Evolutionary conservation across 768 basidiomycete genomes (phyloP).

Genomic region (Floccularia luteovirens): DNA sequence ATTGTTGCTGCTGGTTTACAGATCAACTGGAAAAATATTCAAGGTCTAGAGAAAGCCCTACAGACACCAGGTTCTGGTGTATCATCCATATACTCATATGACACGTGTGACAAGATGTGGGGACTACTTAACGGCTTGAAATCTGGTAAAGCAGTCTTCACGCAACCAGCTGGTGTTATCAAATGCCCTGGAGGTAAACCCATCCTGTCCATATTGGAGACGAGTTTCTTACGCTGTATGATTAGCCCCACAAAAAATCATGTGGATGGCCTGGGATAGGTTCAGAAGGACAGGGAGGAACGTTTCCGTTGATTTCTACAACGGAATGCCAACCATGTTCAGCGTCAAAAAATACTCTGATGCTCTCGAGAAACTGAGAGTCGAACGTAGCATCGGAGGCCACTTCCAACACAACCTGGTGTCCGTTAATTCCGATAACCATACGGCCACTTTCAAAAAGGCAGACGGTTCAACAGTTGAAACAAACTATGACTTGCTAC

Average conservation of each 20-base stretch:
- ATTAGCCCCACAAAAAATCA: slow-evolving; percentile 81
- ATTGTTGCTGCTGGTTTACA: slow-evolving; percentile 88
- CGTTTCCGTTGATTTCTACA: slow-evolving; percentile 71
- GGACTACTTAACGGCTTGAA: slow-evolving; percentile 69
- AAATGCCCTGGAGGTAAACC: slow-evolving; percentile 84
- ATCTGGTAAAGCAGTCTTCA: slow-evolving; percentile 84
- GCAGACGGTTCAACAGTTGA: slow-evolving; percentile 60
- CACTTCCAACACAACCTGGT: slow-evolving; percentile 80
- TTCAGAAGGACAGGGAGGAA: slow-evolving; percentile 54
- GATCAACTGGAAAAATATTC: slow-evolving; percentile 73
- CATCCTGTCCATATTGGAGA: neutral
- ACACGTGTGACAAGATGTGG: slow-evolving; percentile 88
- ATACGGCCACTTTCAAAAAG: slow-evolving; percentile 81
- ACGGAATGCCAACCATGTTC: slow-evolving; percentile 95
- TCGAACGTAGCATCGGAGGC: slow-evolving; percentile 74
- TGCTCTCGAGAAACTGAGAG: slow-evolving; percentile 71
- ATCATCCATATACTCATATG: slow-evolving; percentile 88
- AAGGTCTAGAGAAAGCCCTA: slow-evolving; percentile 72
- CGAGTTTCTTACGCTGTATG: slow-evolving; percentile 1
- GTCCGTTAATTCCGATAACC: slow-evolving; percentile 60
- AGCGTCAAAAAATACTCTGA: slow-evolving; percentile 94
- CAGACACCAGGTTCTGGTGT: slow-evolving; percentile 74
- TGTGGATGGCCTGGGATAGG: slow-evolving; percentile 96
- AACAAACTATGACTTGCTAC: slow-evolving; percentile 76
- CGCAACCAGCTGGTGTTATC: slow-evolving; percentile 86